phyloP scores from a whole-genome alignment of 495 filamentous ascomycete genomes.

The Talaromyces trachyspermus region DNA sequence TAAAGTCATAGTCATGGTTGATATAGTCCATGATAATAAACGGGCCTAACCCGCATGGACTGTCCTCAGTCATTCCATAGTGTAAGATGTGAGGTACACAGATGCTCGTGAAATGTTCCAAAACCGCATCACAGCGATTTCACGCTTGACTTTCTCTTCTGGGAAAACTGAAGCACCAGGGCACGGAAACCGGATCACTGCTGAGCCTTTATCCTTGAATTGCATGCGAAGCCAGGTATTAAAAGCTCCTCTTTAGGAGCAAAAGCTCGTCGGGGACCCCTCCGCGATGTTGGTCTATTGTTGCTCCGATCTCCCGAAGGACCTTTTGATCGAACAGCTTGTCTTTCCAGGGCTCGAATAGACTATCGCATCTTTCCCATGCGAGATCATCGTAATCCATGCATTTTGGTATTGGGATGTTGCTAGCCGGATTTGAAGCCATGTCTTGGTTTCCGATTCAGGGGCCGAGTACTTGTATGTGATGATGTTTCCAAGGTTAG shows the following conservation, averaged over 20 bases:
- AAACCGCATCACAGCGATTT: constrained; percentile 37
- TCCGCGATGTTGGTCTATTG: constrained; percentile 8
- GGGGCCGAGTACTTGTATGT: no score
- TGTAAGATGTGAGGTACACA: constrained; percentile 30
- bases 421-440: constrained; percentile 7
- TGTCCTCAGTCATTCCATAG: constrained; percentile 22
- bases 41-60: constrained; percentile 24
- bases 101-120: constrained; percentile 31
- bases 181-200: constrained; percentile 11
- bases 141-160: constrained; percentile 31
- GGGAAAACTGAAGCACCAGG: constrained; percentile 18
- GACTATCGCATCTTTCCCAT: constrained; percentile 13
- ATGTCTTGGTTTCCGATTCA: no score
- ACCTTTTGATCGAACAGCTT: constrained; percentile 10
- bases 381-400: constrained; percentile 14
- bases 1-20: constrained; percentile 20
- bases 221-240: constrained; percentile 13
- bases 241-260: constrained; percentile 14
- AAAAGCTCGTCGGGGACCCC: constrained; percentile 13
- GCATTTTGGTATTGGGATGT: constrained; percentile 4
- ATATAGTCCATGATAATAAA: constrained; percentile 42
- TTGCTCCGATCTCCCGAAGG: constrained; percentile 11
- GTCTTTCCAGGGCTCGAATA: constrained; percentile 12
- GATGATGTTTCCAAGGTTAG: no score
- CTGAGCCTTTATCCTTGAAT: constrained; percentile 1